phyloP scores from a whole-genome alignment of 139 green algal species.

The Tetraselmis striata region DNA sequence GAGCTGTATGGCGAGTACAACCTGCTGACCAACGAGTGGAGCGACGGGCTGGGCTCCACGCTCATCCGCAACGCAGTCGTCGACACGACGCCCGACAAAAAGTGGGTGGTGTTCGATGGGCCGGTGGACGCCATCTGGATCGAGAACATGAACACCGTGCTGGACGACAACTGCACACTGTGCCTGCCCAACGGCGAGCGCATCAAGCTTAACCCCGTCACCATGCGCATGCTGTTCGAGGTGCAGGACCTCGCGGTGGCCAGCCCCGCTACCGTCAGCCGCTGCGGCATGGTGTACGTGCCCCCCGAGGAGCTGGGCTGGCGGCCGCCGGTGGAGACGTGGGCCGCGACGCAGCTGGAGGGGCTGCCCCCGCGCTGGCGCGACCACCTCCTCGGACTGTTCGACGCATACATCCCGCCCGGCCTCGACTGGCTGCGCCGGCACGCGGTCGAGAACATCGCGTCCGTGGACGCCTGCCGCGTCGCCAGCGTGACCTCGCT shows the following conservation, averaged over 20 bases:
- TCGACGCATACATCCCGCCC: slow-evolving; percentile 43
- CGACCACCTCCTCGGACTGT: background rate
- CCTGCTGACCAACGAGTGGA: slow-evolving; percentile 78
- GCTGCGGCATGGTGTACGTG: slow-evolving; percentile 79
- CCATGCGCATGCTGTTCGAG: slow-evolving; percentile 82
- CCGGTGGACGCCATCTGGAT: slow-evolving; percentile 80
- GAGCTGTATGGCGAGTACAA: slow-evolving; percentile 87
- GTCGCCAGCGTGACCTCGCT: slow-evolving; percentile 42
- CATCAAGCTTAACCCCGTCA: slow-evolving; percentile 69
- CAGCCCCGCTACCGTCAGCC: slow-evolving; percentile 63
- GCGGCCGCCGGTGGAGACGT: slow-evolving; percentile 49
- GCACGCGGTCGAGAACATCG: slow-evolving; percentile 57
- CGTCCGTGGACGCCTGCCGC: slow-evolving; percentile 69
- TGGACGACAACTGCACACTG: slow-evolving; percentile 79
- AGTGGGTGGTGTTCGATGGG: slow-evolving; percentile 81
- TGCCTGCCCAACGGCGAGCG: slow-evolving; percentile 78
- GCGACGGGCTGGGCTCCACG: slow-evolving; percentile 63
- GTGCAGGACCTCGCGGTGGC: slow-evolving; percentile 68
- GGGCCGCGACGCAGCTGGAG: slow-evolving; percentile 27
- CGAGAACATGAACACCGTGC: slow-evolving; percentile 77
- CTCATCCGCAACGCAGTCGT: slow-evolving; percentile 62
- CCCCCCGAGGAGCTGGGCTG: slow-evolving; percentile 56
- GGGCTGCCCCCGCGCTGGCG: slow-evolving; percentile 6
- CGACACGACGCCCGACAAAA: slow-evolving; percentile 52
- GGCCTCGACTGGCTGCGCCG: slow-evolving; percentile 2